Evolutionary conservation across 2,329 filamentous ascomycete genomes (phyloP), one percentile per base, ranked within the genome.

Genomic region (Hypoxylon sp.): DNA sequence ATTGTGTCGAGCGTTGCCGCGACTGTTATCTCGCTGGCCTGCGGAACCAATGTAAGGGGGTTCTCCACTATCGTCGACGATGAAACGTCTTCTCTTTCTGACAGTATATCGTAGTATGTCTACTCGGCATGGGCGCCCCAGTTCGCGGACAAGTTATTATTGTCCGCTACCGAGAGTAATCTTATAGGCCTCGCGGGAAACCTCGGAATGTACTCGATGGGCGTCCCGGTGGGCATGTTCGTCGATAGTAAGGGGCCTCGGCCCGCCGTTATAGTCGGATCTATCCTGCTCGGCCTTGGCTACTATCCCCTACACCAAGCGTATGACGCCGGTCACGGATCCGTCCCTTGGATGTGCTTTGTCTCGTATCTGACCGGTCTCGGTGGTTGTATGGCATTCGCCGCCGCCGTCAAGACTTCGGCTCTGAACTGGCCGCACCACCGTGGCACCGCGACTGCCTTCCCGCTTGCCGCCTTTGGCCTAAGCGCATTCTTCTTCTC

Each of bases 71-170:
- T 35, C n/a, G 10, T 21, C 44, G 32, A 58, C 68, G 48, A 54
- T 32, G 15, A 19, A 51, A 24, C 47, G 21, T 51, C 48, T 21
- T 55, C 37, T 48, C n/a, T 46, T 13, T 66, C 53, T 56, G 67
- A 67, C 58, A 53, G 5, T 7, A 5, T 5, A 24, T 29, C 15
- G 48, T 77, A 98, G 93, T 98, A 99, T 88, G 95, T 94, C 77
- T 99, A 98, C 82, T 98, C 94, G 61, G 95, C 95, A 81, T 99
- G 96, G 94, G 94, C 93, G 13, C 96, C 96, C 19, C 94, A 98
- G 81, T 98, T 98, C 78, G 94, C 94, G 54, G 91, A 97, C 76
- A 90, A 88, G 74, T 85, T 99, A 74, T 90, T 92, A 78, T 88
- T 98, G 68, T 94, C 94, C 13, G 92, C 96, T n/a, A 98, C 95